These are phyloP conservation scores for Aspergillus pseudonomiae DNA, from an alignment of 2,329 filamentous ascomycete species.

Conservation along the genomic window DNA sequence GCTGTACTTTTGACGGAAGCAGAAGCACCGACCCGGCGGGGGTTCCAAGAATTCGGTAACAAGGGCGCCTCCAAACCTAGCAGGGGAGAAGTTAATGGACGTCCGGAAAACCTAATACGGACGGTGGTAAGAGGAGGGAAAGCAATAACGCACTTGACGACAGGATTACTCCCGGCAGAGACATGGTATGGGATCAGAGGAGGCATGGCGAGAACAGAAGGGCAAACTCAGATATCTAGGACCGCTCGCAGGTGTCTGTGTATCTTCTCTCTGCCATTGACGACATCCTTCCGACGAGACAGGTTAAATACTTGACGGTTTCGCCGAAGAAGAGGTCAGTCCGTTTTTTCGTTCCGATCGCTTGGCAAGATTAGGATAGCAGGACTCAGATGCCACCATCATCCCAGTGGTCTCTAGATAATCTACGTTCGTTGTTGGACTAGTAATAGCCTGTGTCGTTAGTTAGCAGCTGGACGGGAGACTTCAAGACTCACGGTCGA, in stretches of 20 bases:
- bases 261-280: neutral
- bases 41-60: neutral
- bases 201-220: neutral
- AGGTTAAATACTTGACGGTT: neutral
- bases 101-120: neutral
- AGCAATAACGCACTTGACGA: neutral
- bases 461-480: neutral
- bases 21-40: neutral
- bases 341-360: neutral
- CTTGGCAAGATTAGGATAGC: neutral
- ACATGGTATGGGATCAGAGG: neutral
- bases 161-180: neutral
- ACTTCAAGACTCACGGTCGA: neutral
- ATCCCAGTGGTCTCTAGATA: neutral
- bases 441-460: neutral
- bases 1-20: neutral
- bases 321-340: neutral
- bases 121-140: neutral
- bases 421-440: neutral
- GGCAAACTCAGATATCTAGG: neutral
- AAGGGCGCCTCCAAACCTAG: neutral
- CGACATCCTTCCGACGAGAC: neutral
- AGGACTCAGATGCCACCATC: too few species aligned
- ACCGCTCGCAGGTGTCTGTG: neutral
- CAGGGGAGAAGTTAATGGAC: neutral